Percentiles rank a stretch among this genome's conserved stretches.
Evolutionary conservation across 306 rosid species (phyloP).

Genomic region (Quillaja saponaria): DNA sequence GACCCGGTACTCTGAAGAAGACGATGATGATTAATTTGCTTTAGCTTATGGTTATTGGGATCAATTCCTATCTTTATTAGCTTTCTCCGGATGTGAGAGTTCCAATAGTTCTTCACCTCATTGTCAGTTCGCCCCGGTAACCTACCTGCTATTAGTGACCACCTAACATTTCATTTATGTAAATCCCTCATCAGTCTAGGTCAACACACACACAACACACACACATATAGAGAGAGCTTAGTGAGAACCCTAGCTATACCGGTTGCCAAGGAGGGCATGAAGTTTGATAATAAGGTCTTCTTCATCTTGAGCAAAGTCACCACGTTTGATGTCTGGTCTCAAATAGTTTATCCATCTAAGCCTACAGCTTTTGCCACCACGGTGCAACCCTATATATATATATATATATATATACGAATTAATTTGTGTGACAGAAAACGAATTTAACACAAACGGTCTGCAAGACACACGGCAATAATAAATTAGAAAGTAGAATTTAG

Average conservation of each 20-base stretch:
- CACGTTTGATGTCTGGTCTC: slow-evolving; percentile 70
- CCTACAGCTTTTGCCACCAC: slow-evolving; percentile 81
- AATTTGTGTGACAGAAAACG: too few relatives aligned
- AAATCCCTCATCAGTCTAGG: neutral
- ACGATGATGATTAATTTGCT: slow-evolving; percentile 28
- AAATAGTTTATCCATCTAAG: slow-evolving; percentile 75
- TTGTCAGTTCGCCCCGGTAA: slow-evolving; percentile 62
- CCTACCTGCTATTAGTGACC: slow-evolving; percentile 73
- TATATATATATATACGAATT: too few relatives aligned
- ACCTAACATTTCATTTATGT: slow-evolving; percentile 38
- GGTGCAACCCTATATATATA: slow-evolving; percentile 62
- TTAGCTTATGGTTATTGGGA: slow-evolving; percentile 53
- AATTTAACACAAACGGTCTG: too few relatives aligned
- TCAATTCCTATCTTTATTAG: slow-evolving; percentile 56
- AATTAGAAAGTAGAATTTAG: too few relatives aligned
- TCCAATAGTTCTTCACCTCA: slow-evolving; percentile 69
- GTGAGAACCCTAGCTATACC: slow-evolving; percentile 44
- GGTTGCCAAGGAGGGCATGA: slow-evolving; percentile 77
- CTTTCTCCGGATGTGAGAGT: slow-evolving; percentile 60
- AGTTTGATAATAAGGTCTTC: slow-evolving; percentile 80
- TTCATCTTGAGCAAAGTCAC: slow-evolving; percentile 69
- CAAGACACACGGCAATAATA: too few relatives aligned
- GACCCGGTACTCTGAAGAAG: too few relatives aligned
- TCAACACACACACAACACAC: neutral
- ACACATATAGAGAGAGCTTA: neutral